These are phyloP conservation scores for Russula sp. DNA, from an alignment of 768 basidiomycete species.

Conservation along the genomic window DNA sequence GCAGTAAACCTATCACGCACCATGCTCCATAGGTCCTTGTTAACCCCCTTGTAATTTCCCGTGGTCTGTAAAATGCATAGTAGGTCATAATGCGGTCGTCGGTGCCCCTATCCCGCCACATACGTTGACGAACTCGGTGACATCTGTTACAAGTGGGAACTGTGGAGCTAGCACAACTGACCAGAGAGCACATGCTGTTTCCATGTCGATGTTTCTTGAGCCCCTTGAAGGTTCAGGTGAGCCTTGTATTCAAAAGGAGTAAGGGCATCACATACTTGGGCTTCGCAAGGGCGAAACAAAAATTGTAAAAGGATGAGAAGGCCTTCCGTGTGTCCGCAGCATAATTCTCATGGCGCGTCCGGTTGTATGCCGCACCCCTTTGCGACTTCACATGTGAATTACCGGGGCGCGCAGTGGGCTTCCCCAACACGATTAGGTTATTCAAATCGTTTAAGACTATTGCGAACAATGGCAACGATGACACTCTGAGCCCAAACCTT, in stretches of 20 bases:
- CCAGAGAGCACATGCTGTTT: slow-evolving; percentile 74
- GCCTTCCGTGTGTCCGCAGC: slow-evolving; percentile 43
- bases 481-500: slow-evolving; percentile 35
- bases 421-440: slow-evolving; percentile 48
- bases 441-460: slow-evolving; percentile 56
- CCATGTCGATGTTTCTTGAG: slow-evolving; percentile 75
- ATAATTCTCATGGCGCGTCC: slow-evolving; percentile 44
- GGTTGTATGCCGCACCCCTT: slow-evolving; percentile 49
- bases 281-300: slow-evolving; percentile 66
- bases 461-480: slow-evolving; percentile 45
- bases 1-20: slow-evolving; percentile 34
- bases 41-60: slow-evolving; percentile 66
- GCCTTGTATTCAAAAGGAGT: neutral
- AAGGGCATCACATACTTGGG: slow-evolving; percentile 49
- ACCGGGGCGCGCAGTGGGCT: slow-evolving; percentile 31
- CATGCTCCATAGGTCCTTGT: slow-evolving; percentile 86
- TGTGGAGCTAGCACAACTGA: slow-evolving; percentile 63
- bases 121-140: slow-evolving; percentile 64
- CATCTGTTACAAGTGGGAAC: slow-evolving; percentile 58
- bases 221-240: slow-evolving; percentile 37
- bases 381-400: slow-evolving; percentile 32
- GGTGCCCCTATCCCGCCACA: slow-evolving; percentile 22
- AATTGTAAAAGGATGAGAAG: slow-evolving; percentile 63
- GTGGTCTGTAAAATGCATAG: slow-evolving; percentile 32
- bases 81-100: neutral